These are phyloP conservation scores for Phylloporus arenicola DNA, from an alignment of 768 basidiomycete genomes.

Conservation along the genomic window DNA sequence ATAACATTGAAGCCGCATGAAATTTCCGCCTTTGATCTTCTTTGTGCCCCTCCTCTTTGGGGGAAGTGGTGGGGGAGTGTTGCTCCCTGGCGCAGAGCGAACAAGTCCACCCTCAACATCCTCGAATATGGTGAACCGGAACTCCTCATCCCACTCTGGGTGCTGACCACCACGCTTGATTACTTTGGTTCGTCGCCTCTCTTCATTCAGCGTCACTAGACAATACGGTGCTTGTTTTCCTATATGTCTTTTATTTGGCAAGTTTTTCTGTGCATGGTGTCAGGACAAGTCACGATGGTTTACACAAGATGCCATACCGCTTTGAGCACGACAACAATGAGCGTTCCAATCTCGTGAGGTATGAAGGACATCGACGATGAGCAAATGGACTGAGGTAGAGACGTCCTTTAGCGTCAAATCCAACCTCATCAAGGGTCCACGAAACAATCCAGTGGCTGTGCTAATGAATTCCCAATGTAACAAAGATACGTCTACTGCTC, in stretches of 20 bases:
- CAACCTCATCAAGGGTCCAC: constrained; percentile 10
- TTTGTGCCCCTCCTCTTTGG: constrained; percentile 51
- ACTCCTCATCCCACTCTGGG: constrained; percentile 98
- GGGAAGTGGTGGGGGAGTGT: constrained; percentile 63
- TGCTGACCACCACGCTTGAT: constrained; percentile 97
- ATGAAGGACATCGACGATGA: constrained; percentile 46
- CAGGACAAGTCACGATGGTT: constrained; percentile 8
- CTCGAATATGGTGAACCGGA: constrained; percentile 86
- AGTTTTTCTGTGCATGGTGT: constrained; percentile 57
- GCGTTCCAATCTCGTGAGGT: constrained; percentile 80
- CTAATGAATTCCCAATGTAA: neutral
- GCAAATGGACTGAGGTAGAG: constrained; percentile 3
- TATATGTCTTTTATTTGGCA: constrained; percentile 87
- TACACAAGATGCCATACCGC: constrained; percentile 56
- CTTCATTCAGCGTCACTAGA: constrained; percentile 67
- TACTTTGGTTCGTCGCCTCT: constrained; percentile 86
- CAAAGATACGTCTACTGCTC: constrained; percentile 31
- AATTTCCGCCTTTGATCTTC: constrained; percentile 64
- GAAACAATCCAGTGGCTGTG: constrained; percentile 21
- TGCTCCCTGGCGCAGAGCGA: constrained; percentile 35
- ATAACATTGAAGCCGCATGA: constrained; percentile 80
- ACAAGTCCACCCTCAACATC: constrained; percentile 55
- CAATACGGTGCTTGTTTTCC: constrained; percentile 99
- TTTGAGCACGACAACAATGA: constrained; percentile 90
- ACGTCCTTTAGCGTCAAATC: constrained; percentile 15